A percentile compares a stretch with the other conserved stretches of the same genome.
phyloP scores from a whole-genome alignment of 208 protist genomes.

The Crithidia fasciculata region DNA sequence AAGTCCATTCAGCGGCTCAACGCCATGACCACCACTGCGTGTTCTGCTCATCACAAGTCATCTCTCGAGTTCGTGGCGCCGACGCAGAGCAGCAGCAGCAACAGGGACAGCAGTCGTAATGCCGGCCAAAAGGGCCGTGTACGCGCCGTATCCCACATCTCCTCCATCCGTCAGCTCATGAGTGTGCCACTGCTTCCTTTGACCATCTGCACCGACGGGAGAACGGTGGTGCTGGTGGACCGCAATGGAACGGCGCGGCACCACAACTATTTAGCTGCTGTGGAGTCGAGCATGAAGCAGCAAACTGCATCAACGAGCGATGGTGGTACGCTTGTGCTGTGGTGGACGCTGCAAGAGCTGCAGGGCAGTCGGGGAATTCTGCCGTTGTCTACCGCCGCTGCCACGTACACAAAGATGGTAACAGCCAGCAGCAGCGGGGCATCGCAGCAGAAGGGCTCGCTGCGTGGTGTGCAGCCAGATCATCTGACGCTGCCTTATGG shows the following conservation, averaged over 20 bases:
- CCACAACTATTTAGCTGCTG: conserved; percentile 40
- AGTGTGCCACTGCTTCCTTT: conserved; percentile 28
- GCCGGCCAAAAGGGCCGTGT: not conserved
- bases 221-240: conserved; percentile 30
- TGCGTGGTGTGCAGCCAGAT: conserved; percentile 2
- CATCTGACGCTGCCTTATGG: conserved; percentile 8
- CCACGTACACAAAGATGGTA: not conserved
- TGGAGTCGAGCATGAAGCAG: conserved; percentile 3
- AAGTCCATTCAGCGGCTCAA: not conserved
- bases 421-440: not conserved
- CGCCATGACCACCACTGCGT: conserved; percentile 4
- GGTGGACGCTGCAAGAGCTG: conserved; percentile 24
- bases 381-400: conserved; percentile 9
- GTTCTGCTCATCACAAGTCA: not conserved
- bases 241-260: conserved; percentile 49
- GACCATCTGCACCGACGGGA: conserved; percentile 33
- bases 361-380: not conserved
- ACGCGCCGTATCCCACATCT: too few relatives aligned
- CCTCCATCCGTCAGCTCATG: not conserved
- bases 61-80: not conserved
- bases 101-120: not conserved
- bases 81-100: not conserved
- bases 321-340: not conserved
- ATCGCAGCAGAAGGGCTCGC: not conserved
- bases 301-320: not conserved